A percentile compares a stretch with the other conserved stretches of the same genome.
Evolutionary conservation across 2,329 filamentous ascomycete species (phyloP).

Genomic region (Orbilia oligospora): DNA sequence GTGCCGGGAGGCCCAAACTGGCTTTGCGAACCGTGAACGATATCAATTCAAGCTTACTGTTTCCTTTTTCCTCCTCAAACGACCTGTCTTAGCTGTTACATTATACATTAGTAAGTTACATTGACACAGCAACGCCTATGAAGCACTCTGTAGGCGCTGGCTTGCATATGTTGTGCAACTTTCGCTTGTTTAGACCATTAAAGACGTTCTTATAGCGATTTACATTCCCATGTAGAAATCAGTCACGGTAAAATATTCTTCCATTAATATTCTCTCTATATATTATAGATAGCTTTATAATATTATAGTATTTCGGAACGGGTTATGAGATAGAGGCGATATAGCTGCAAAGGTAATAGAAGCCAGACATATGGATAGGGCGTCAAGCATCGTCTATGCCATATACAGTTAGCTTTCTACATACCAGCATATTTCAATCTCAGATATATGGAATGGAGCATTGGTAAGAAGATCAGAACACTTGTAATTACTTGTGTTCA

Average conservation of each 20-base stretch:
- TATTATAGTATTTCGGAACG: background rate
- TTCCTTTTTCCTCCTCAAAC: background rate
- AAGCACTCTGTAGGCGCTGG: background rate
- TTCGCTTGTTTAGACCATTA: constrained; percentile 17
- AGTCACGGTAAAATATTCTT: background rate
- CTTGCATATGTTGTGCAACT: constrained; percentile 24
- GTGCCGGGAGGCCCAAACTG: background rate
- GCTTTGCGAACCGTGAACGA: background rate
- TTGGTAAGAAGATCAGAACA: background rate
- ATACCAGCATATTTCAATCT: background rate
- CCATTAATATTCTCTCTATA: background rate
- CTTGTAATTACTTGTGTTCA: background rate
- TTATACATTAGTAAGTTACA: background rate
- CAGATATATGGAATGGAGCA: background rate
- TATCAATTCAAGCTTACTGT: constrained; percentile 1
- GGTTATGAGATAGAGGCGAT: background rate
- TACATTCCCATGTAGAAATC: background rate
- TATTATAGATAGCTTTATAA: background rate
- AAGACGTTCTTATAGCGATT: constrained; percentile 2
- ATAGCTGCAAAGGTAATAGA: background rate
- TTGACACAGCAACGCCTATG: background rate
- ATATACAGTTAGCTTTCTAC: background rate
- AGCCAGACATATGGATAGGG: background rate
- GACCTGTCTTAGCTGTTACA: background rate
- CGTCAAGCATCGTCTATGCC: background rate